A percentile compares a stretch with the other conserved stretches of the same genome.
Conservation (phyloP, 2,329 filamentous ascomycete species). For the Phaeosphaeria sp. region DNA sequence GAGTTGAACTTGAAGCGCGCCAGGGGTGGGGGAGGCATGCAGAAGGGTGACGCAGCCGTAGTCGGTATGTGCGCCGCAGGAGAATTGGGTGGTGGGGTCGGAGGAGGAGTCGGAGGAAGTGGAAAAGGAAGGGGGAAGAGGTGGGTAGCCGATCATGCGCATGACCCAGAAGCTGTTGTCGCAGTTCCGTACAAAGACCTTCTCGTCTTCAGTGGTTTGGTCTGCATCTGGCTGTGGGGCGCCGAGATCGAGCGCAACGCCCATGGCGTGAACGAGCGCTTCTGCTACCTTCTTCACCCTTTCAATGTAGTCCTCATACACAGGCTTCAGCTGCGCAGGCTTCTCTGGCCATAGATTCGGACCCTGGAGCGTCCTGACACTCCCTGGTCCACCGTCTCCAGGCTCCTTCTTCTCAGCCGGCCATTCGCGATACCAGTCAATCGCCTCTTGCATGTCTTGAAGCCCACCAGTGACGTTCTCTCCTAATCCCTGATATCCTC, state of each 20-base stretch:
- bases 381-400: conserved; percentile 22
- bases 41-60: conserved; percentile 58
- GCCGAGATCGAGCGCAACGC: conserved; percentile 42
- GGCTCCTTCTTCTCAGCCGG: conserved; percentile 18
- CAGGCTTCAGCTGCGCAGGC: conserved; percentile 31
- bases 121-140: conserved; percentile 18
- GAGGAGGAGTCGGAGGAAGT: too few relatives aligned
- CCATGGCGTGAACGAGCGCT: conserved; percentile 48
- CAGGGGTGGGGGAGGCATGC: conserved; percentile 51
- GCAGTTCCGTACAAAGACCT: conserved; percentile 43
- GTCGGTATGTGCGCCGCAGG: conserved; percentile 53
- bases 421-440: conserved; percentile 50
- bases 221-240: neutral
- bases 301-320: conserved; percentile 43
- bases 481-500: conserved; percentile 47
- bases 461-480: conserved; percentile 47
- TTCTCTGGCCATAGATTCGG: conserved; percentile 52
- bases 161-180: conserved; percentile 49
- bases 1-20: conserved; percentile 52
- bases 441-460: conserved; percentile 48
- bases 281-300: conserved; percentile 37
- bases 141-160: conserved; percentile 50
- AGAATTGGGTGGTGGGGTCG: conserved; percentile 36
- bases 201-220: conserved; percentile 25
- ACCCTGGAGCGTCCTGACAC: conserved; percentile 46